These are phyloP conservation scores for Hemileccinum rubropunctum DNA, from an alignment of 768 basidiomycete genomes.

Conservation along the genomic window DNA sequence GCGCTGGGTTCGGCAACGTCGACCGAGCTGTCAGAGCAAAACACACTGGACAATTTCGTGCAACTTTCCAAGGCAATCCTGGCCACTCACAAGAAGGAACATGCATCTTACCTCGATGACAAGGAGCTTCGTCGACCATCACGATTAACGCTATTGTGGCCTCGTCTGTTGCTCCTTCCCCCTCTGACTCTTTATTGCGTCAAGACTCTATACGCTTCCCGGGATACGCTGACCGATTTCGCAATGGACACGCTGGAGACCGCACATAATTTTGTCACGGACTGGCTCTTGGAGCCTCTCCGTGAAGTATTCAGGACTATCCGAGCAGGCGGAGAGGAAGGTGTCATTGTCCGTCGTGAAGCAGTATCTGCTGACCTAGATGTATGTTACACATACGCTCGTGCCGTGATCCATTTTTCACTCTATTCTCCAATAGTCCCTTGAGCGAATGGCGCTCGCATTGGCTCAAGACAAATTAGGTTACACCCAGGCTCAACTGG, in stretches of 20 bases:
- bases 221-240: constrained; percentile 54
- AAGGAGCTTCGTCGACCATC: constrained; percentile 63
- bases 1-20: constrained; percentile 19
- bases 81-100: constrained; percentile 28
- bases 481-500: constrained; percentile 63
- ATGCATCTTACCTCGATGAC: constrained; percentile 28
- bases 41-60: constrained; percentile 11
- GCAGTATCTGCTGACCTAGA: constrained; percentile 84
- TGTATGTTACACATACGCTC: constrained; percentile 42
- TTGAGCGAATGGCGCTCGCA: constrained; percentile 89
- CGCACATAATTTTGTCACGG: constrained; percentile 64
- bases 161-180: constrained; percentile 73
- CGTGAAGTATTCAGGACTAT: constrained; percentile 80
- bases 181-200: constrained; percentile 56
- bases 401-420: neutral
- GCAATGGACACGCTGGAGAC: constrained; percentile 65
- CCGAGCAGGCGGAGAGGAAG: constrained; percentile 71
- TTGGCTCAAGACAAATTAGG: constrained; percentile 79
- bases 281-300: constrained; percentile 88
- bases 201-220: constrained; percentile 54
- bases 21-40: constrained; percentile 10
- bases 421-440: constrained; percentile 50
- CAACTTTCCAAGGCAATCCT: constrained; percentile 20
- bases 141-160: constrained; percentile 73
- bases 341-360: constrained; percentile 73